Evolutionary conservation across 257 asterid species (phyloP).

Genomic region (Schizonepeta tenuifolia): DNA sequence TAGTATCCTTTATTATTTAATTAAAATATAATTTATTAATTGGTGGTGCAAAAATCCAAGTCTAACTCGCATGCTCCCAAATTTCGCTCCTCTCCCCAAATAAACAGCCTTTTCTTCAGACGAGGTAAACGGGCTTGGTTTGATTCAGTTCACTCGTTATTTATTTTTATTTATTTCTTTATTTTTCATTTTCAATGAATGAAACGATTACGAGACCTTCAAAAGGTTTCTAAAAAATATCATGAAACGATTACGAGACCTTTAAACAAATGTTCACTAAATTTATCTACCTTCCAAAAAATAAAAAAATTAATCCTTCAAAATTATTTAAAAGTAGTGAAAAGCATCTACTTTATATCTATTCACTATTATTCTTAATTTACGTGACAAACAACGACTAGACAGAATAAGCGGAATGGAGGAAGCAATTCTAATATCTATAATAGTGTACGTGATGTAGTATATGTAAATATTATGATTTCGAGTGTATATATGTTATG

Average conservation of each 20-base stretch:
- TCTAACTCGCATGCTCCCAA: conserved; percentile 23
- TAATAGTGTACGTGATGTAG: background rate
- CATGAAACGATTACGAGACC: too few relatives aligned
- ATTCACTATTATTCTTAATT: too few relatives aligned
- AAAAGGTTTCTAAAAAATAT: background rate
- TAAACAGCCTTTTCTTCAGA: conserved; percentile 20
- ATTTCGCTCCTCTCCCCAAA: conserved; percentile 7
- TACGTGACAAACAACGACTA: too few relatives aligned
- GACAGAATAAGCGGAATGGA: too few relatives aligned
- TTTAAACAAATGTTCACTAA: too few relatives aligned
- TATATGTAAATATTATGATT: background rate
- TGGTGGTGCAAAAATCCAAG: conserved; percentile 22
- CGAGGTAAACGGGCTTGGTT: background rate
- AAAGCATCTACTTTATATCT: too few relatives aligned
- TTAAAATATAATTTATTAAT: background rate
- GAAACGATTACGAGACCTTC: background rate
- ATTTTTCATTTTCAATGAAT: background rate
- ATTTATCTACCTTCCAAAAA: too few relatives aligned
- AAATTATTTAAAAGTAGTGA: too few relatives aligned
- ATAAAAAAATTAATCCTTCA: too few relatives aligned
- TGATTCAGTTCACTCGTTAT: background rate
- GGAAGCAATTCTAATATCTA: too few relatives aligned
- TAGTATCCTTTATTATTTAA: background rate
- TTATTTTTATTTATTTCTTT: background rate
- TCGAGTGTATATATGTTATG: background rate